Base-by-base conservation (phyloP, 257 asterid species). In the Solanum pinnatisectum region DNA sequence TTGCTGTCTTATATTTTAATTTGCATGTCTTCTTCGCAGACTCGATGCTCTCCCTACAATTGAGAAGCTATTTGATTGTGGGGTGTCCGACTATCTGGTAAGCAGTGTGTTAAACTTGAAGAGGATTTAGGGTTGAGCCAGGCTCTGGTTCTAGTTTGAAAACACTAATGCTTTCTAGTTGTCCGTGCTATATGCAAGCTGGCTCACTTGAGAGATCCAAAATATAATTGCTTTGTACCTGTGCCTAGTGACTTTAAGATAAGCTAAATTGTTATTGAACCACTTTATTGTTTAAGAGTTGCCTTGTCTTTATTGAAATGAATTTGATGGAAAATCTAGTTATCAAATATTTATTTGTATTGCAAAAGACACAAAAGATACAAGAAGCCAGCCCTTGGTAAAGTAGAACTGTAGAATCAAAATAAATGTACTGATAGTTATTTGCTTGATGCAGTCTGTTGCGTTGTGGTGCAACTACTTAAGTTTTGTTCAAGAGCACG, bases 11-110 rank as follows among this genome's bases (percentile, higher is more conserved):
- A 85, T 85, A 8, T 40, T 39, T 85, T 85, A 72, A 46, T 86
- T 37, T 49, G 52, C 68, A 70, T 33, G 42, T 35, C 15, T 52
- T 40, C 40, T 71, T 46, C 32, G 91, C 97, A 97, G 99, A 79
- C 89, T 88, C n/a, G 98, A 96, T 74, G 95, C 88, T 83, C 87
- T 93, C 77, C 88, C 92, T 85, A 91, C 91, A 52, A 91, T 95
- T 88, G 98, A 94, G 90, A 93, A 93, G 92, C 91, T 96, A 88
- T 97, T 92, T 65, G 99, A 97, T 90, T 94, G 92, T 88, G 99
- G 98, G 73, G 91, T 97, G 63, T 93, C 98, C 88, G 99, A 97
- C 91, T 97, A 97, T 90, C 93, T 95, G 98, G 99, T 97, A 86
- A 22, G 94, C 86, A 82, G 36, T 86, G 52, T 86, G 84, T 49